Evolutionary conservation across 1,284 basidiomycete species (phyloP), one percentile per base, ranked within the genome.

Genomic region (Phellinidium pouzarii): DNA sequence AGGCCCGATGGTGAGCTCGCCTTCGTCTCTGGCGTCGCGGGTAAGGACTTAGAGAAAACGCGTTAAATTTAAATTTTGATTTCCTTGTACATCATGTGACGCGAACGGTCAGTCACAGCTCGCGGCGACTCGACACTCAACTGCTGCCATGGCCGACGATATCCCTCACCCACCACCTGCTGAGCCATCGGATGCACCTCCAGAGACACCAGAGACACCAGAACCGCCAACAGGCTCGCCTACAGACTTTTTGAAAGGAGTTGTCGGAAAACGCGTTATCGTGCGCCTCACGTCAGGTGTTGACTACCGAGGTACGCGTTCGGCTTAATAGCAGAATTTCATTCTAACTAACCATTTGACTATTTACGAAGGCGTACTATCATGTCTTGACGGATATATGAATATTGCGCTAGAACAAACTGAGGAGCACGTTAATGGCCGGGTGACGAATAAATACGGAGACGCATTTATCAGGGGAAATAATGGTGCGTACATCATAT

Each of bases 381-480:
- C 92, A 5, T 98, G 96, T 66, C 77, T 99, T 20, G 96, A 99
- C 68, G 96, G 94, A 0, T 94, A 93, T 68, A 94, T 99, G 96
- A 99, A 99, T 71, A 97, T 99, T 53, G 95, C 94, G 3, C 73
- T 99, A 44, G 95, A 99, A 70, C 87, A 97, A 66, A 97, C 94
- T 1, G 90, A 94, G 68, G 95, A 99, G 70, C 86, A 91, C 68
- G 91, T 96, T 11, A 87, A 90, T 60, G 94, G 94, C 8, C 67
- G 73, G 29, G 77, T 89, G 50, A 94, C 91, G 37, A 95, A 94
- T 65, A 78, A 77, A 57, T 97, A 94, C 62, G 94, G 94, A 1
- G 94, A 97, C 68, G 87, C 94, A 26, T 97, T 97, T 70, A 90
- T 97, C 60, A 76, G 95, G 52, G 95, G 95, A 29, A 98, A 98